phyloP scores from a whole-genome alignment of 169 alveolate species.

The Babesia microti region DNA sequence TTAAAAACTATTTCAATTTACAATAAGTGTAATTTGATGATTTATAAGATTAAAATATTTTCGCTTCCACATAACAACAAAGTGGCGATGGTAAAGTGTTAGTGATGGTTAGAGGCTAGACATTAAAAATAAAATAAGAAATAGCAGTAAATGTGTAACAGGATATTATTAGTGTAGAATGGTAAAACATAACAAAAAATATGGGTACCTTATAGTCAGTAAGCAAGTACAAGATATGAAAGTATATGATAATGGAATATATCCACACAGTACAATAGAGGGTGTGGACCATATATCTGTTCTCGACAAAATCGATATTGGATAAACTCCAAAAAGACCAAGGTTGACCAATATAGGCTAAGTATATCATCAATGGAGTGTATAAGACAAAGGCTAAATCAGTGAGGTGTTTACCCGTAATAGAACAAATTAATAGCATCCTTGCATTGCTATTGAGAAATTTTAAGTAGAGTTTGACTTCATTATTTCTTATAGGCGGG shows the following conservation, averaged over 20 bases:
- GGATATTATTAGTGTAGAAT: too few relatives aligned
- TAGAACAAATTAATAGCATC: slow-evolving; percentile 22
- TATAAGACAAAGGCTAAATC: slow-evolving; percentile 19
- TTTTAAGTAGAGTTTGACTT: slow-evolving; percentile 36
- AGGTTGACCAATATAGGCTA: slow-evolving; percentile 13
- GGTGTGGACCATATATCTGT: slow-evolving; percentile 31
- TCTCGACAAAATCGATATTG: slow-evolving; percentile 24
- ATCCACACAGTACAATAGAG: slow-evolving; percentile 38
- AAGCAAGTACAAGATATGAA: slow-evolving; percentile 22
- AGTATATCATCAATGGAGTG: slow-evolving; percentile 10
- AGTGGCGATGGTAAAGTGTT: too few relatives aligned
- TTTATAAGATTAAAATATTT: too few relatives aligned
- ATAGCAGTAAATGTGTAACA: too few relatives aligned
- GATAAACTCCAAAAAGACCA: slow-evolving; percentile 12
- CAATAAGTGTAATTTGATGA: too few relatives aligned
- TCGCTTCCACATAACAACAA: too few relatives aligned
- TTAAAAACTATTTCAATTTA: too few relatives aligned
- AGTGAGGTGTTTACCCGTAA: too few relatives aligned
- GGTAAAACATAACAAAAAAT: too few relatives aligned
- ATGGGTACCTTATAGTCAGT: slow-evolving; percentile 12
- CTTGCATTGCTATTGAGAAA: slow-evolving; percentile 29
- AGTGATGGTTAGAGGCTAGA: too few relatives aligned
- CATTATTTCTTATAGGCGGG: slow-evolving; percentile 33
- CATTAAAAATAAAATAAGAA: too few relatives aligned
- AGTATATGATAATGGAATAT: slow-evolving; percentile 30